Percentiles rank a stretch among this genome's conserved stretches.
Evolutionary conservation across 495 filamentous ascomycete genomes (phyloP).

Genomic region (Xylaria nigripes): DNA sequence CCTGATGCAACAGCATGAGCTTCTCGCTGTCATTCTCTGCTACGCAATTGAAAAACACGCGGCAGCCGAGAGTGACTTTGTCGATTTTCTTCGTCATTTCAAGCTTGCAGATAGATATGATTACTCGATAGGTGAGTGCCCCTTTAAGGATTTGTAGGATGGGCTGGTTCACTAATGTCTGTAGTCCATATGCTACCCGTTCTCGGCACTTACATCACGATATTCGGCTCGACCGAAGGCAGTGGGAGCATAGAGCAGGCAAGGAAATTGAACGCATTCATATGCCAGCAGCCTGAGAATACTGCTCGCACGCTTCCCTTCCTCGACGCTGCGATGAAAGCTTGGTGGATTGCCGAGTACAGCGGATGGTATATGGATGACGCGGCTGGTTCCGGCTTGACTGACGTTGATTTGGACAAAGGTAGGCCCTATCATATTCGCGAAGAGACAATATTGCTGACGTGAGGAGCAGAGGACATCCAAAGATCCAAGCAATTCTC

Average conservation of each 20-base stretch:
- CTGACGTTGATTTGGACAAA: slow-evolving; percentile 45
- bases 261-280: slow-evolving; percentile 55
- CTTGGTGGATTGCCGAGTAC: slow-evolving; percentile 87
- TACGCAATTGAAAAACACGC: slow-evolving; percentile 68
- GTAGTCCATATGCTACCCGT: slow-evolving; percentile 74
- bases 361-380: slow-evolving; percentile 80
- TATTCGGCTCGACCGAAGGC: slow-evolving; percentile 66
- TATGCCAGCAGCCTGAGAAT: slow-evolving; percentile 55
- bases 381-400: slow-evolving; percentile 41
- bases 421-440: slow-evolving; percentile 15
- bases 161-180: slow-evolving; percentile 15
- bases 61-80: slow-evolving; percentile 62
- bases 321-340: slow-evolving; percentile 65
- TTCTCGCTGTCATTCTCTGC: slow-evolving; percentile 65
- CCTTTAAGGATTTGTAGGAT: neutral
- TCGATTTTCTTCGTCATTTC: slow-evolving; percentile 54
- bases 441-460: slow-evolving; percentile 15
- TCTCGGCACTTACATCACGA: slow-evolving; percentile 60
- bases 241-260: slow-evolving; percentile 51
- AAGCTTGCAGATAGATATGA: slow-evolving; percentile 41
- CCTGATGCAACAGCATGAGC: slow-evolving; percentile 78
- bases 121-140: slow-evolving; percentile 18
- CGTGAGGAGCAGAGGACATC: slow-evolving; percentile 45
- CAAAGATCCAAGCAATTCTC: slow-evolving; percentile 62
- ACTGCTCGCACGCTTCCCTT: slow-evolving; percentile 59